phyloP scores from a whole-genome alignment of 225 moss, liverwort and hornwort species.

The Marchantia paleacea region DNA sequence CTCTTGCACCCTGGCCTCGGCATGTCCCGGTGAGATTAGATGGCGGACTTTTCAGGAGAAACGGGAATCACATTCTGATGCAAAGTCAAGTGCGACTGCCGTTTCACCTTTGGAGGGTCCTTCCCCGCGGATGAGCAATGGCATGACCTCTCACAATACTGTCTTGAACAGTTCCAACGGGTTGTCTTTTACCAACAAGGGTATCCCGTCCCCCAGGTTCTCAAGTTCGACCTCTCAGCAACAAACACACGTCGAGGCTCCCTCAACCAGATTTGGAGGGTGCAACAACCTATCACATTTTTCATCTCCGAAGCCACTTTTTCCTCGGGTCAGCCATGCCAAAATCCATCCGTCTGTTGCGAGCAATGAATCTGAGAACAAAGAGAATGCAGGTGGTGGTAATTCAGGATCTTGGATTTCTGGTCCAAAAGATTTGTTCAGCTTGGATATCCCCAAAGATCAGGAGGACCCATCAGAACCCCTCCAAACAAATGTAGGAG shows the following conservation, averaged over 20 bases:
- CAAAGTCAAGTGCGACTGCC: background rate
- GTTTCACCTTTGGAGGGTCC: constrained; percentile 21
- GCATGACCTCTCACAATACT: no score
- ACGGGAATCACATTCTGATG: background rate
- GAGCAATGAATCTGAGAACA: constrained; percentile 11
- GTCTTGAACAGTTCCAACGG: background rate
- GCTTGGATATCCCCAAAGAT: constrained; percentile 18
- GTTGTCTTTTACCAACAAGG: no score
- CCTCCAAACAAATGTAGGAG: constrained; percentile 1
- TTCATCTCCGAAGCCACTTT: constrained; percentile 14
- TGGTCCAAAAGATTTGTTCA: background rate
- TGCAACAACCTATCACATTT: constrained; percentile 24
- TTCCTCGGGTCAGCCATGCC: constrained; percentile 12
- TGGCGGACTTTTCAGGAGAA: constrained; percentile 28
- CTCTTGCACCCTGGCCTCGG: constrained; percentile 27
- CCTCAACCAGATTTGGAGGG: constrained; percentile 27
- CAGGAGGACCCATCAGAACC: constrained; percentile 3
- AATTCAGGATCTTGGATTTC: constrained; percentile 9
- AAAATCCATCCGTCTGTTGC: constrained; percentile 12
- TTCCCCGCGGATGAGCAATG: constrained; percentile 23
- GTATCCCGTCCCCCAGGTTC: constrained; percentile 25
- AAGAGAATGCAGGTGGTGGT: background rate
- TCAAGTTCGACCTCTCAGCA: constrained; percentile 8
- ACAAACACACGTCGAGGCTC: constrained; percentile 17
- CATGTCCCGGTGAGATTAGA: constrained; percentile 23